Conservation (phyloP, 495 filamentous ascomycete species). For the Polyplosphaeria fusca region DNA sequence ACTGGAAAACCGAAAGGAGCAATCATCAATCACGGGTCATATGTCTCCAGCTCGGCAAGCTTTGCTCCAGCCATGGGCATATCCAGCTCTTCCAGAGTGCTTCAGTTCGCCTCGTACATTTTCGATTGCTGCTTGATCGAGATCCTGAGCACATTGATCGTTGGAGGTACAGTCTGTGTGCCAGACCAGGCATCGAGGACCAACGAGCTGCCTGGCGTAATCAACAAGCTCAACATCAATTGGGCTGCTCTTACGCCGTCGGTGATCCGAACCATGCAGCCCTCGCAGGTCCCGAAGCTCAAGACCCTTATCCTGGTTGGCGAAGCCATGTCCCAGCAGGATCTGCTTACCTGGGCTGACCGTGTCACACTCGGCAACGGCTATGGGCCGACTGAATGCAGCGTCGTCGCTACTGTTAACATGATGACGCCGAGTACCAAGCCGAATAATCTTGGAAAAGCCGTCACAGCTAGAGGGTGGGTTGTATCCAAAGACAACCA, state of each 20-base stretch:
- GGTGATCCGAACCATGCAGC: slow-evolving; percentile 41
- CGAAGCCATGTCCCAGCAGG: slow-evolving; percentile 36
- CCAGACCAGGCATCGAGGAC: slow-evolving; percentile 42
- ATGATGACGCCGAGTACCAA: slow-evolving; percentile 18
- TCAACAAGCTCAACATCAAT: slow-evolving; percentile 42
- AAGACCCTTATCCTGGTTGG: slow-evolving; percentile 43
- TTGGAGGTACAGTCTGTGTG: slow-evolving; percentile 51
- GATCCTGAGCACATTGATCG: slow-evolving; percentile 43
- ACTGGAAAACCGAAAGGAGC: slow-evolving; percentile 58
- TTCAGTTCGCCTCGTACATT: slow-evolving; percentile 49
- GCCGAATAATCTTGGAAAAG: slow-evolving; percentile 36
- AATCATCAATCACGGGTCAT: slow-evolving; percentile 48
- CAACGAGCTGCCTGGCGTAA: slow-evolving; percentile 37
- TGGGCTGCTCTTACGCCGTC: slow-evolving; percentile 47
- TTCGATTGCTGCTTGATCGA: slow-evolving; percentile 50
- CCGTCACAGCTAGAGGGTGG: slow-evolving; percentile 38
- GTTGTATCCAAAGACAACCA: slow-evolving; percentile 39
- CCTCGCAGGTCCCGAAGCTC: slow-evolving; percentile 40
- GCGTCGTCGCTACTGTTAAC: slow-evolving; percentile 21
- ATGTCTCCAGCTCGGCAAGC: slow-evolving; percentile 39
- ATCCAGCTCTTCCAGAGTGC: slow-evolving; percentile 36
- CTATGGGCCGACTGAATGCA: slow-evolving; percentile 44
- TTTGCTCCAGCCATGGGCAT: slow-evolving; percentile 35
- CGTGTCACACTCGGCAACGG: slow-evolving; percentile 29
- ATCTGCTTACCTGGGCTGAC: slow-evolving; percentile 22